Conservation (phyloP, 2,329 filamentous ascomycete genomes). For the Stemphylium beticola region DNA sequence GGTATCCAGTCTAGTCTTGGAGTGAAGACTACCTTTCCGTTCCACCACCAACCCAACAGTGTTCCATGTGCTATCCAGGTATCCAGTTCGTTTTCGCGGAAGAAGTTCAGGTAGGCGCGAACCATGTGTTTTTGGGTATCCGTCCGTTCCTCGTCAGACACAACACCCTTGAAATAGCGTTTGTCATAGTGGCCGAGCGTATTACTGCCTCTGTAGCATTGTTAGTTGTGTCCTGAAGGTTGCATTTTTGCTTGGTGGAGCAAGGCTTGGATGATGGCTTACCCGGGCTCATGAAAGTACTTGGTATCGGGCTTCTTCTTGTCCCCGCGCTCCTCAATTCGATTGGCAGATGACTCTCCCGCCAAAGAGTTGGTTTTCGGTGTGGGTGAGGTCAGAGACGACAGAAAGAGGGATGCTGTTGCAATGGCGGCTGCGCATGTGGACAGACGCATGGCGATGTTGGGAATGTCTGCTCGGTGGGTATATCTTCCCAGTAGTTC, state of each 20-base stretch:
- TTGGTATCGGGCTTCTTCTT: slow-evolving; percentile 28
- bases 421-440: slow-evolving; percentile 29
- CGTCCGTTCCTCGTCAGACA: slow-evolving; percentile 71
- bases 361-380: not conserved
- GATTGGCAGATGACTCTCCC: not conserved
- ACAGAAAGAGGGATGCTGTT: slow-evolving; percentile 26
- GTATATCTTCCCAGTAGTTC: not conserved
- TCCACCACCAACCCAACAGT: slow-evolving; percentile 90
- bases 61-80: slow-evolving; percentile 90
- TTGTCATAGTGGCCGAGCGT: slow-evolving; percentile 75
- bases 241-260: not conserved
- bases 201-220: slow-evolving; percentile 49
- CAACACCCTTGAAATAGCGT: slow-evolving; percentile 69
- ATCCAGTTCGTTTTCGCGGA: slow-evolving; percentile 69
- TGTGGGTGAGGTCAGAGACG: slow-evolving; percentile 30
- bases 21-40: slow-evolving; percentile 58
- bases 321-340: not conserved
- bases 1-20: not conserved
- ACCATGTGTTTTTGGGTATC: slow-evolving; percentile 72
- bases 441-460: slow-evolving; percentile 34
- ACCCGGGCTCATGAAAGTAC: slow-evolving; percentile 51
- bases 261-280: slow-evolving; percentile 17
- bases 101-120: slow-evolving; percentile 73
- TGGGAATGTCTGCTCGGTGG: not conserved
- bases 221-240: slow-evolving; percentile 15